These are phyloP conservation scores for Emydomyces testavorans DNA, from an alignment of 2,329 filamentous ascomycete species.

Conservation along the genomic window DNA sequence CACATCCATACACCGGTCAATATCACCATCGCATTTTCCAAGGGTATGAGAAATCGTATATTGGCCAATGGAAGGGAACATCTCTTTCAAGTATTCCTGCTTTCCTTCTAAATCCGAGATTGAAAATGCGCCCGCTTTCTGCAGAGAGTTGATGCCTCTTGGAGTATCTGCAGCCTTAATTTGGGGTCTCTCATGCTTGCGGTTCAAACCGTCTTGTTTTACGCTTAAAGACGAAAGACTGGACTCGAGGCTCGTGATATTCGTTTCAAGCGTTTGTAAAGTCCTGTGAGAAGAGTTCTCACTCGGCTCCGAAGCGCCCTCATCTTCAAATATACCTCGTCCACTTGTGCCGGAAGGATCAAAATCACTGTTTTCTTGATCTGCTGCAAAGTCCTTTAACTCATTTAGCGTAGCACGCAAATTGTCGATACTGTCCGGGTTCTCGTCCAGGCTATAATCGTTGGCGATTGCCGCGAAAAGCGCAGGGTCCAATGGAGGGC, in stretches of 20 bases:
- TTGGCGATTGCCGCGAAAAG: slow-evolving; percentile 62
- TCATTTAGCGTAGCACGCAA: slow-evolving; percentile 52
- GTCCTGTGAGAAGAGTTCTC: slow-evolving; percentile 22
- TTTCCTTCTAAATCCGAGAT: slow-evolving; percentile 45
- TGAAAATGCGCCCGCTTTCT: slow-evolving; percentile 18
- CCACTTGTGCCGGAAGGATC: slow-evolving; percentile 62
- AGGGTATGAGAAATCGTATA: slow-evolving; percentile 57
- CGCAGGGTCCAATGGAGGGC: slow-evolving; percentile 63
- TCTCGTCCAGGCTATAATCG: slow-evolving; percentile 54
- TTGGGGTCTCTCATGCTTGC: slow-evolving; percentile 8
- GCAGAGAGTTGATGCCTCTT: background rate
- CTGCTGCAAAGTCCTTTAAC: slow-evolving; percentile 59
- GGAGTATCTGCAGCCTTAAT: background rate
- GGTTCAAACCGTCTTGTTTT: slow-evolving; percentile 16
- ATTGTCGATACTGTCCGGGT: slow-evolving; percentile 41
- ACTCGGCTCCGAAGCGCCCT: slow-evolving; percentile 21
- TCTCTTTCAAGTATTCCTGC: slow-evolving; percentile 49
- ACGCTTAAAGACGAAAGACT: slow-evolving; percentile 32
- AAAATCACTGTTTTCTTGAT: slow-evolving; percentile 55
- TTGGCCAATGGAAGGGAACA: slow-evolving; percentile 59
- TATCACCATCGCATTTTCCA: slow-evolving; percentile 54
- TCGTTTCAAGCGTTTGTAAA: slow-evolving; percentile 38
- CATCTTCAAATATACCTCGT: slow-evolving; percentile 21
- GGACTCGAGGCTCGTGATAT: slow-evolving; percentile 40
- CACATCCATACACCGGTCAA: slow-evolving; percentile 62